Evolutionary conservation across 805 yeast species (phyloP), one percentile per base, ranked within the genome.

Genomic region (Monosporozyma unispora): DNA sequence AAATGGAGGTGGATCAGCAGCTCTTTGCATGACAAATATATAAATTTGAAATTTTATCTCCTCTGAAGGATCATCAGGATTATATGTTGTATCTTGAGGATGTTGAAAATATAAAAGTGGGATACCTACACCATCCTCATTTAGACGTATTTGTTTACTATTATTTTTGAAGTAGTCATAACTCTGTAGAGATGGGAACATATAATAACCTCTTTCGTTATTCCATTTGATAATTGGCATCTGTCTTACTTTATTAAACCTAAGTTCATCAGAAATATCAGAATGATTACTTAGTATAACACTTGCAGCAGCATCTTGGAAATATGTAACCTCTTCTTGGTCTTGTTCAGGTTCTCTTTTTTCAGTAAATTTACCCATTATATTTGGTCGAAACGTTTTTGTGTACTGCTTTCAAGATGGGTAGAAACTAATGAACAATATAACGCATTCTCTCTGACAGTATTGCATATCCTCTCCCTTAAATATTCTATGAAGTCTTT

Each of bases 161-260:
- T 40, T 41, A 14, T 33, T 52, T 41, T 52, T 55, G 40, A 52
- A 56, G 19, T 21, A 39, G 40, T 55, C 57, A 41, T 45, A 53
- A 4, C 56, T 50, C 31, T 55, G 54, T 46, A 46, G 44, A 25
- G 57, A 51, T n/a, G 58, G 50, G 31, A 55, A 56, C 33, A 56
- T 25, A 22, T 40, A 51, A 29, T 40, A 55, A 2, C 57, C 58
- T 16, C 43, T 47, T 4, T 28, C 16, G 6, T 16, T 16, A 9
- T 19, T 21, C n/a, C 45, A 11, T 14, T 42, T 40, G 2, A 41
- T 27, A 18, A 51, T 44, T 7, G 54, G 54, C 48, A 51, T 31
- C 12, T 31, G 21, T 37, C 54, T 39, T 21, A 49, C 48, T 23
- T 46, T 50, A 31, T 50, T 55, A n/a, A 53, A 49, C 16, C 42